These are phyloP conservation scores for Castanea sativa DNA, from an alignment of 306 rosid genomes.

Conservation along the genomic window DNA sequence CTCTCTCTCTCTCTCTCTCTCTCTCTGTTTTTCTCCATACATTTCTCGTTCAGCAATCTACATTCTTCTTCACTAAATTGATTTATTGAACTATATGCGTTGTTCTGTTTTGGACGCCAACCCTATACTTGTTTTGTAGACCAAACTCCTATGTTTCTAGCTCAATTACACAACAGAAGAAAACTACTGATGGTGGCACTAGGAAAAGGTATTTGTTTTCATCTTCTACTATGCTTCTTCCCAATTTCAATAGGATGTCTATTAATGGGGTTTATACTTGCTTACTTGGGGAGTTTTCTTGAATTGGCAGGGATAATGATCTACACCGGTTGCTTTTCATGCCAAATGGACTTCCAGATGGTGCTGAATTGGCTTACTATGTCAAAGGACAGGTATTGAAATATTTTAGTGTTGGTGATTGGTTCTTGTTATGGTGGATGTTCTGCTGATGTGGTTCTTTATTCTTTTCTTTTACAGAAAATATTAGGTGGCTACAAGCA, in stretches of 20 bases:
- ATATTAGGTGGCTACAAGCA: conserved; percentile 95
- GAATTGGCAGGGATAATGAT: conserved; percentile 80
- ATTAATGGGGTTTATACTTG: neutral
- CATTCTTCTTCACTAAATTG: conserved; percentile 18
- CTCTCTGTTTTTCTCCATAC: neutral
- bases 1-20: too few species aligned
- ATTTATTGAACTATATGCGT: conserved; percentile 1
- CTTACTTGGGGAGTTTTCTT: conserved; percentile 8
- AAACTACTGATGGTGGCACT: conserved; percentile 67
- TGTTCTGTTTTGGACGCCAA: conserved; percentile 24
- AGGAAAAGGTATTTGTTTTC: conserved; percentile 58
- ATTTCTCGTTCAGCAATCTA: neutral
- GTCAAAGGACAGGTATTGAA: conserved; percentile 86
- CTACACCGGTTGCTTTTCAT: conserved; percentile 86
- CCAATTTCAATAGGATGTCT: neutral
- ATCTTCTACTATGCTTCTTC: neutral
- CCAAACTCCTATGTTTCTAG: conserved; percentile 40
- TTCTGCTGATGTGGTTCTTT: conserved; percentile 19
- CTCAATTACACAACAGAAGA: conserved; percentile 46
- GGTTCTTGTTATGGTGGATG: conserved; percentile 8
- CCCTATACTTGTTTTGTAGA: conserved; percentile 38
- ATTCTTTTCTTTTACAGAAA: conserved; percentile 41
- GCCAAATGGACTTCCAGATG: conserved; percentile 98
- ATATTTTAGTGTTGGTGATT: conserved; percentile 10
- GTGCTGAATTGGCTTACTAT: conserved; percentile 93